Conservation (phyloP, 306 rosid genomes). For the Pueraria montana region DNA sequence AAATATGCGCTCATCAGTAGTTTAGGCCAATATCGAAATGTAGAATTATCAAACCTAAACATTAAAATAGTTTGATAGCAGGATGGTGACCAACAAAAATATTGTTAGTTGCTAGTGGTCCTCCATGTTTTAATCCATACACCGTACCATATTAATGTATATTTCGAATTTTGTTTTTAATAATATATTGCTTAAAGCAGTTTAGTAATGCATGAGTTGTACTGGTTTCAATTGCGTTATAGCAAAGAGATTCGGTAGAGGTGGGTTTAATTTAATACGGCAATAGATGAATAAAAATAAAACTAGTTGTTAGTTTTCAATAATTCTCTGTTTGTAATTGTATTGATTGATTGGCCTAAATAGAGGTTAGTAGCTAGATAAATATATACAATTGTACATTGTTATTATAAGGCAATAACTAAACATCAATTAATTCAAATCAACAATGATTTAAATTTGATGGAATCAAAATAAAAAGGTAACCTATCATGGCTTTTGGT, state of each 20-base stretch:
- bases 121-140: constrained; percentile 1
- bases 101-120: constrained; percentile 20
- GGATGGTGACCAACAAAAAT: neutral
- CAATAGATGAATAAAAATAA: neutral
- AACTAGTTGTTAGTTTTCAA: neutral
- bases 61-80: neutral
- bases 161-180: neutral
- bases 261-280: neutral
- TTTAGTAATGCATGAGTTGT: neutral
- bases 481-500: neutral
- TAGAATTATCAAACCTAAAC: constrained; percentile 8
- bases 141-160: no score
- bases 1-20: neutral
- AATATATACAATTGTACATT: neutral
- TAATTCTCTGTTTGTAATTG: neutral
- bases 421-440: constrained; percentile 3
- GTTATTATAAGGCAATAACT: neutral
- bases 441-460: constrained; percentile 23
- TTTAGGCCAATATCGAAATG: constrained; percentile 9
- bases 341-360: neutral
- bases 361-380: neutral
- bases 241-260: neutral
- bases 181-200: neutral
- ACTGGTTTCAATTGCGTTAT: neutral
- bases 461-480: neutral